These are phyloP conservation scores for Termitomyces sp. DNA, from an alignment of 768 basidiomycete species.

Conservation along the genomic window DNA sequence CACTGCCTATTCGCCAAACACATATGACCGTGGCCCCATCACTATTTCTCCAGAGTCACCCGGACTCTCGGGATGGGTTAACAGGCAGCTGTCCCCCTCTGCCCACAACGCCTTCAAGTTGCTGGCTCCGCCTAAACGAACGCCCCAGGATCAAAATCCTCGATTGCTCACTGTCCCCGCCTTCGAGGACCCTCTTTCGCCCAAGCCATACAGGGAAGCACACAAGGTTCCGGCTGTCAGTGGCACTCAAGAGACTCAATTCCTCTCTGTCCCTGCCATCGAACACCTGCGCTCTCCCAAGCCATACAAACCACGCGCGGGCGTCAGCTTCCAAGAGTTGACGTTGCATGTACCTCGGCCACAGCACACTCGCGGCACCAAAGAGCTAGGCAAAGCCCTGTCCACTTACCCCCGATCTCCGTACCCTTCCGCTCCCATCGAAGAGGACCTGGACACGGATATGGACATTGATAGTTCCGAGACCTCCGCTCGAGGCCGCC, in stretches of 20 bases:
- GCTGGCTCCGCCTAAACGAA: slow-evolving; percentile 26
- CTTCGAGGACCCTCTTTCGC: slow-evolving; percentile 37
- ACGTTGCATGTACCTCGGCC: slow-evolving; percentile 13
- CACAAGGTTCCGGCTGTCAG: neutral
- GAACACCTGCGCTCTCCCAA: slow-evolving; percentile 40
- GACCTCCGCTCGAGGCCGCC: slow-evolving; percentile 10
- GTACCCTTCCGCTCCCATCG: slow-evolving; percentile 25
- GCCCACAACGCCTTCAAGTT: slow-evolving; percentile 30
- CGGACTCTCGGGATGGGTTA: slow-evolving; percentile 52
- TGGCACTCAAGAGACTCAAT: neutral
- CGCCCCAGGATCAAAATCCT: neutral
- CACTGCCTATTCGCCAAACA: slow-evolving; percentile 51
- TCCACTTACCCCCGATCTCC: slow-evolving; percentile 38
- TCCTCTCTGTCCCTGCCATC: slow-evolving; percentile 19
- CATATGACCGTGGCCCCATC: slow-evolving; percentile 66
- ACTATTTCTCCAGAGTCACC: slow-evolving; percentile 54
- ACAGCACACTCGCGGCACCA: slow-evolving; percentile 14
- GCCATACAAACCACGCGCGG: slow-evolving; percentile 15
- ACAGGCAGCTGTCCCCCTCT: slow-evolving; percentile 38
- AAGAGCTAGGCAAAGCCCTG: slow-evolving; percentile 25
- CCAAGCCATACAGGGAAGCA: slow-evolving; percentile 22
- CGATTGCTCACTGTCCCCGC: slow-evolving; percentile 14
- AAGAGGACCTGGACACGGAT: neutral
- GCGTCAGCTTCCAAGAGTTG: slow-evolving; percentile 12
- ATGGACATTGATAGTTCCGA: slow-evolving; percentile 14